These are phyloP conservation scores for Triticum monococcum DNA, from an alignment of 176 grass and related monocot genomes.

Conservation along the genomic window DNA sequence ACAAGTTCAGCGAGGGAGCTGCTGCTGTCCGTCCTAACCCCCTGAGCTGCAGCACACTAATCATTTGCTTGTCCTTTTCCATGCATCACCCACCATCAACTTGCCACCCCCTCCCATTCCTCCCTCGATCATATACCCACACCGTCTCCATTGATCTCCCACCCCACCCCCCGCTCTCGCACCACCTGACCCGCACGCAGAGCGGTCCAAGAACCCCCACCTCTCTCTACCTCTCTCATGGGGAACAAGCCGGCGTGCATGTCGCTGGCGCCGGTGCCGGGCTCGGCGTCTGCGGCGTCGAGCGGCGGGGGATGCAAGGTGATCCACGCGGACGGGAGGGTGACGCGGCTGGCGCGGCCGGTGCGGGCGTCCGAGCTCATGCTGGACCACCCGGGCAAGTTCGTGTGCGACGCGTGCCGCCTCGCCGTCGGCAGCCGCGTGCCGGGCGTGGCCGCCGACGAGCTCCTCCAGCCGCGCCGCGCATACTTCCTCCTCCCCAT, in stretches of 20 bases:
- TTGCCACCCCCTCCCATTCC: neutral
- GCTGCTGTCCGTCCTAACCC: slow-evolving; percentile 27
- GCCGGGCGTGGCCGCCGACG: slow-evolving; percentile 53
- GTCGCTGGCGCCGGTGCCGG: neutral
- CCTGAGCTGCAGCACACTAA: slow-evolving; percentile 20
- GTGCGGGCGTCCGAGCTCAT: slow-evolving; percentile 61
- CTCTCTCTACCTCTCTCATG: slow-evolving; percentile 27
- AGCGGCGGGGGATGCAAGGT: slow-evolving; percentile 38
- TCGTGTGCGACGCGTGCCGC: slow-evolving; percentile 60
- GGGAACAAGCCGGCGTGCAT: slow-evolving; percentile 62
- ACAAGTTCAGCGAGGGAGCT: no score
- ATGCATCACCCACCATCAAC: slow-evolving; percentile 44
- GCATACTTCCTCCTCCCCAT: slow-evolving; percentile 87
- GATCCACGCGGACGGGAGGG: slow-evolving; percentile 52
- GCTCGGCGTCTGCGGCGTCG: neutral
- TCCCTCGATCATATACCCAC: neutral
- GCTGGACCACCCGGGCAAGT: slow-evolving; percentile 66
- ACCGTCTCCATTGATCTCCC: neutral
- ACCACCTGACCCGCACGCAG: neutral
- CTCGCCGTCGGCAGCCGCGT: slow-evolving; percentile 71
- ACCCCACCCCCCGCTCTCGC: neutral
- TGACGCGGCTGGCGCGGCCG: slow-evolving; percentile 40
- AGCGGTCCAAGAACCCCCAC: no score
- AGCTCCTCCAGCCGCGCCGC: slow-evolving; percentile 55
- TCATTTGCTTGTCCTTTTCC: slow-evolving; percentile 53